Evolutionary conservation across 768 basidiomycete genomes (phyloP).

Genomic region (Calocera cornea): DNA sequence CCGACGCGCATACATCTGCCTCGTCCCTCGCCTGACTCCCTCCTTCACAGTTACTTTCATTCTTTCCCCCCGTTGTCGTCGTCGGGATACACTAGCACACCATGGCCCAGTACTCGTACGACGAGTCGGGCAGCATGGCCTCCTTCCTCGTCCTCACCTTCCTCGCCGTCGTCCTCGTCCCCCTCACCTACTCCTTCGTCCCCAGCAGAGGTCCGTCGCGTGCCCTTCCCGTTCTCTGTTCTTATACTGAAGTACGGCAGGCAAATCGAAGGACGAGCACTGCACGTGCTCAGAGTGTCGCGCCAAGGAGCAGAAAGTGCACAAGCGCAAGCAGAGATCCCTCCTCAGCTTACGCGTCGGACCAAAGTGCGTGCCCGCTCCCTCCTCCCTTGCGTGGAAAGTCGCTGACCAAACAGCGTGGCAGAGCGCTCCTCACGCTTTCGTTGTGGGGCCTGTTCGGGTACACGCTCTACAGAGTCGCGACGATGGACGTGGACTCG

Average conservation of each 20-base stretch:
- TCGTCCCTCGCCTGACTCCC: neutral
- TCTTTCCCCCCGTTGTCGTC: neutral
- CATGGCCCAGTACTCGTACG: conserved; percentile 35
- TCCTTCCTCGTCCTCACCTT: conserved; percentile 85
- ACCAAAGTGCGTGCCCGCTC: neutral
- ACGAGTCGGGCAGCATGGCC: conserved; percentile 75
- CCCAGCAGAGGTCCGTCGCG: conserved; percentile 12
- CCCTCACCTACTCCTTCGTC: conserved; percentile 42
- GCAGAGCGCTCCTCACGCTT: conserved; percentile 45
- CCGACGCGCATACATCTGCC: neutral
- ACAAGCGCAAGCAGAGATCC: neutral
- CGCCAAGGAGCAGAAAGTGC: neutral
- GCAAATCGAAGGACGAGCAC: neutral
- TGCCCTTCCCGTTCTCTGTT: neutral
- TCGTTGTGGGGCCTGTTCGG: conserved; percentile 64
- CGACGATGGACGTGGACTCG: conserved; percentile 42
- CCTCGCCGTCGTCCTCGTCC: conserved; percentile 69
- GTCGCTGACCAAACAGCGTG: neutral
- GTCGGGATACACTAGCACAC: neutral
- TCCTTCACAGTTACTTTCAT: neutral
- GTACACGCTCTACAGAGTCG: conserved; percentile 52
- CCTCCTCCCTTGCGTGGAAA: conserved; percentile 10
- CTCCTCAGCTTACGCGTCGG: neutral
- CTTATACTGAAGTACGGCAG: neutral
- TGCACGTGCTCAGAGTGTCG: neutral